Evolutionary conservation across 768 basidiomycete genomes (phyloP), one percentile per base, ranked within the genome.

Genomic region (Hysterangium stoloniferum): DNA sequence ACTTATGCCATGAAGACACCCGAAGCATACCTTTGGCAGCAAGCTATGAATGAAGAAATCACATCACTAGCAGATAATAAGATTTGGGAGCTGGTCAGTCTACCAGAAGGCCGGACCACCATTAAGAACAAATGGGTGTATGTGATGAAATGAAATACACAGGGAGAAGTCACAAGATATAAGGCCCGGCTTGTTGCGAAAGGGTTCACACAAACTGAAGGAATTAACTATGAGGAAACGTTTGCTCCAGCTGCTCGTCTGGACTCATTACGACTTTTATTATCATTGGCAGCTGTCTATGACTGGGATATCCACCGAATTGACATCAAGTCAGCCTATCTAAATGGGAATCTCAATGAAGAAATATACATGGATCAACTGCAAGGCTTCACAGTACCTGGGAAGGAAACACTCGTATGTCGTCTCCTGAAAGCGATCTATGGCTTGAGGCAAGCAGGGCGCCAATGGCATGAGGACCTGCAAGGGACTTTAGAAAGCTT

Each of bases 331-430:
- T 56, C 58, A 0, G 62, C 62, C 0, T 68, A 66, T 47, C 57
- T 69, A 0, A 62, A 69, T 40, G 57, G 63, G 1, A 19, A 54
- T 0, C 52, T 69, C 0, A 38, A 64, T 31, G 67, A 68, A 28
- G 62, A 66, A 12, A 57, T 68, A 0, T 68, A 66, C 42, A 68
- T 68, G 64, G 36, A 52, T 0, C 66, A 65, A 20, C 64, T 32
- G 36, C 32, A 46, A 24, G 54, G 54, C 9, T 54, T 45, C 20
- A 4, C 52, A 0, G 58, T 64, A 41, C 38, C 38, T 12, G 38
- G 38, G 8, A 22, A 9, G 38, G 38, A 41, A 20, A 11, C 12
- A 8, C 20, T 41, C 22, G 38, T 41, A 11, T 41, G 38, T 20
- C n/a, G n/a, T n/a, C n/a, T n/a, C n/a, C n/a, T n/a, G n/a, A n/a